Percentiles rank a stretch among this genome's conserved stretches.
These are phyloP conservation scores for Gastrolobium villosum DNA, from an alignment of 306 rosid genomes.

Conservation along the genomic window DNA sequence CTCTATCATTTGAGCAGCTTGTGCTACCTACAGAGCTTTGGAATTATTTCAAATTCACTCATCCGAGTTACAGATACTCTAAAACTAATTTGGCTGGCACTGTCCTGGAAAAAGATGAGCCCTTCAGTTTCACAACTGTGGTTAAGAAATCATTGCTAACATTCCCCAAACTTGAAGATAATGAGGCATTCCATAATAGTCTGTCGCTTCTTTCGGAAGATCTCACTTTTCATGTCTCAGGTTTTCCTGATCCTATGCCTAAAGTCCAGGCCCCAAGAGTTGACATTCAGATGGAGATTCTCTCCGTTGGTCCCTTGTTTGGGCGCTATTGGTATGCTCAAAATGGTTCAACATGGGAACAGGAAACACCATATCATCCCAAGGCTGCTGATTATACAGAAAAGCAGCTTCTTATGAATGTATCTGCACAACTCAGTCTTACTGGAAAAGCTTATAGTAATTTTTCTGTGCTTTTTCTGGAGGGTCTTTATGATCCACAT, in stretches of 20 bases:
- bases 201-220: constrained; percentile 86
- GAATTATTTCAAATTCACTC: constrained; percentile 73
- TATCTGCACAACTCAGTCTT: constrained; percentile 81
- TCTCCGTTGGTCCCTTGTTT: constrained; percentile 80
- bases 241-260: constrained; percentile 59
- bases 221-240: constrained; percentile 71
- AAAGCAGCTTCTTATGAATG: constrained; percentile 88
- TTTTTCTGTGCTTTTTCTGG: constrained; percentile 74
- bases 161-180: constrained; percentile 89
- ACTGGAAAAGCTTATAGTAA: constrained; percentile 61
- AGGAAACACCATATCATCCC: constrained; percentile 64
- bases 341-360: constrained; percentile 57
- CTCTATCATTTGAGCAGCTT: constrained; percentile 79
- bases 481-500: constrained; percentile 87
- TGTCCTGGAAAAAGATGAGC: constrained; percentile 68
- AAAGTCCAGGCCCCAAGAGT: constrained; percentile 53
- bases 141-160: constrained; percentile 79
- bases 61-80: constrained; percentile 76
- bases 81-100: constrained; percentile 61
- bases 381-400: constrained; percentile 74
- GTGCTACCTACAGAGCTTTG: constrained; percentile 75
- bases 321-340: constrained; percentile 64
- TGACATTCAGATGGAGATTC: constrained; percentile 75
- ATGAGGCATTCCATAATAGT: constrained; percentile 64
- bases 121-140: constrained; percentile 72